Evolutionary conservation across 2,329 filamentous ascomycete genomes (phyloP), one percentile per base, ranked within the genome.

Genomic region (Cladosporium sp.): DNA sequence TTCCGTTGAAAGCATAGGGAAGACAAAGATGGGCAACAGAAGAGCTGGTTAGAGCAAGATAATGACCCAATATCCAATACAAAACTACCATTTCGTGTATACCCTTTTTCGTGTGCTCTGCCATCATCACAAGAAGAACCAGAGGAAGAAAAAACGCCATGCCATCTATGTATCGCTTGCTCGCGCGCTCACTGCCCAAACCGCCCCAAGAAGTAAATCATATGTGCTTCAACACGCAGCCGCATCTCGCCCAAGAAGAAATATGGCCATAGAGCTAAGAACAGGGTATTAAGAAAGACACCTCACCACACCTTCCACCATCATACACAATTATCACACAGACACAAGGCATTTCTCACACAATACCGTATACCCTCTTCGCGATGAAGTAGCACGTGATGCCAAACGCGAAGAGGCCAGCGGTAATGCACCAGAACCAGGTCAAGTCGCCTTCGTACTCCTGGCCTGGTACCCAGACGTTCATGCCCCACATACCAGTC

Each of bases 401-500:
- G 0, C 93, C 95, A 78, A 98, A 98, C 21, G 87, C 76, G 2
- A 96, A 66, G 55, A 98, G 78, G 0, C 91, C 91, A 1, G 83
- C 90, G 0, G 93, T 95, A 73, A 89, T 81, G 65, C 76, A 77
- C 74, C 80, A 83, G 74, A 84, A 84, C 82, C 82, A 83, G 23
- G 73, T 78, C 60, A 81, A 67, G 67, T 73, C 68, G 58, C 90
- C 90, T 69, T 96, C 92, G 66, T 88, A 82, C 55, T 94, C 90
- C 78, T 98, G 94, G 1, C 95, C 95, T 0, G 95, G 95, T 0
- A 99, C 95, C 83, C 74, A 76, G 29, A 77, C 76, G 83, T 99
- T 99, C 94, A 98, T 98, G 61, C 94, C 95, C 93, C 94, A 99
- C 73, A 98, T 88, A 71, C 95, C 95, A 2, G 95, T 98, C 73